phyloP scores from a whole-genome alignment of 495 filamentous ascomycete species.

The Aspergillus heteromorphus region DNA sequence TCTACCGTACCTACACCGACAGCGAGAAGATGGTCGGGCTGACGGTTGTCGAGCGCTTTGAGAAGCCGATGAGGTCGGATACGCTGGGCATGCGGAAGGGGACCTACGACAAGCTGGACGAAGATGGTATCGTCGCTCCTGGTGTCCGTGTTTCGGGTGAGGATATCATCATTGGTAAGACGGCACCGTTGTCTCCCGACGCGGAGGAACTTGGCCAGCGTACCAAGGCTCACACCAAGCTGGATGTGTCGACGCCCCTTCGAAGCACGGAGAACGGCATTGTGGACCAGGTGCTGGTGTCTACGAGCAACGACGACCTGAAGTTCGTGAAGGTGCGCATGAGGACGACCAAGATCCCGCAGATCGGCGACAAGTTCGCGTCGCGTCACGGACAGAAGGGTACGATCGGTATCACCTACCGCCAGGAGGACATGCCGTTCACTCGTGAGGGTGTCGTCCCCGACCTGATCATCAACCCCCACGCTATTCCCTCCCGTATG shows the following conservation, averaged over 20 bases:
- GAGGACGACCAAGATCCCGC: conserved; percentile 93
- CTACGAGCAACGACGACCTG: conserved; percentile 77
- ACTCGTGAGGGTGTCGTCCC: conserved; percentile 85
- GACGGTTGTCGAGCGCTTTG: conserved; percentile 82
- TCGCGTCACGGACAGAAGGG: conserved; percentile 99
- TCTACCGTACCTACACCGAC: conserved; percentile 95
- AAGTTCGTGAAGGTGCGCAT: conserved; percentile 96
- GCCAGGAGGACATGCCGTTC: conserved; percentile 98
- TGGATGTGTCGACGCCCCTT: conserved; percentile 90
- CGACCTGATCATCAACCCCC: conserved; percentile 97
- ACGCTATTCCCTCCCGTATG: conserved; percentile 99
- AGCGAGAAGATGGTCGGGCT: conserved; percentile 92
- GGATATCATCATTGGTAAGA: conserved; percentile 99
- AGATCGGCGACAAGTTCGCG: conserved; percentile 99
- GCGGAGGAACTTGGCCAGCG: conserved; percentile 91
- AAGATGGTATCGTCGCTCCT: conserved; percentile 88
- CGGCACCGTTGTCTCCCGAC: conserved; percentile 85
- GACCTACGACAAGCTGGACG: conserved; percentile 96
- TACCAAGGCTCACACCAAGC: conserved; percentile 82
- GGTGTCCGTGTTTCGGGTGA: conserved; percentile 93
- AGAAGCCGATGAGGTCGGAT: conserved; percentile 85
- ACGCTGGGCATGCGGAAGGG: conserved; percentile 89
- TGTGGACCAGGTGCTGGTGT: conserved; percentile 86
- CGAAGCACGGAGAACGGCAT: conserved; percentile 95
- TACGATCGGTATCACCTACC: conserved; percentile 96